Percentiles rank a stretch among this genome's conserved stretches.
These are phyloP conservation scores for Collybia sordida DNA, from an alignment of 768 basidiomycete genomes.

Conservation along the genomic window DNA sequence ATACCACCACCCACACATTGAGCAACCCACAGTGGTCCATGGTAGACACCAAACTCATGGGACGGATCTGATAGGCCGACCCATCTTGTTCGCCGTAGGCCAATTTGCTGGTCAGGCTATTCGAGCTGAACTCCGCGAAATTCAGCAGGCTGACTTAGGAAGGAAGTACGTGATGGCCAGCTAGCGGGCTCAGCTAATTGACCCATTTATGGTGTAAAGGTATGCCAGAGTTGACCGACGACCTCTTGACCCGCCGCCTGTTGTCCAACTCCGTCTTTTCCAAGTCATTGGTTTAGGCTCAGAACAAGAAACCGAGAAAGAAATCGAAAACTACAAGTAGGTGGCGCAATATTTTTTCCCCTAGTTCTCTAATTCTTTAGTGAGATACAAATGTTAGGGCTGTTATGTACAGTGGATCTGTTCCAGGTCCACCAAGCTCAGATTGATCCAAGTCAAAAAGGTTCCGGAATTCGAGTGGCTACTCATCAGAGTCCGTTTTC, in stretches of 20 bases:
- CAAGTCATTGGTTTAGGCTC: slow-evolving; percentile 43
- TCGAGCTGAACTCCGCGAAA: slow-evolving; percentile 53
- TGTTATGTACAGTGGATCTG: slow-evolving; percentile 77
- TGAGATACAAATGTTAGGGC: slow-evolving; percentile 59
- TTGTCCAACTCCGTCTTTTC: slow-evolving; percentile 52
- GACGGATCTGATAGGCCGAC: slow-evolving; percentile 40
- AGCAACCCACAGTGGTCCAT: slow-evolving; percentile 1
- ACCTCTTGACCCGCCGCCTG: slow-evolving; percentile 68
- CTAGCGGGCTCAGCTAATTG: slow-evolving; percentile 3
- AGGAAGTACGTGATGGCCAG: slow-evolving; percentile 47
- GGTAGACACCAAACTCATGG: slow-evolving; percentile 17
- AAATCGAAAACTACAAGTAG: slow-evolving; percentile 49
- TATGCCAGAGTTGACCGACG: slow-evolving; percentile 63
- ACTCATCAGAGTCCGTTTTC: slow-evolving; percentile 14
- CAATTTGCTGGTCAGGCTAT: slow-evolving; percentile 61
- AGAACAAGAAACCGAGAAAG: slow-evolving; percentile 37
- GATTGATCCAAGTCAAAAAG: not conserved
- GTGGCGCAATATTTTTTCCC: slow-evolving; percentile 11
- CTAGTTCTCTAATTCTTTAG: slow-evolving; percentile 31
- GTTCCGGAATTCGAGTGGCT: slow-evolving; percentile 10
- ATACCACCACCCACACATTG: slow-evolving; percentile 1
- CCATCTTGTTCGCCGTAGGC: slow-evolving; percentile 57
- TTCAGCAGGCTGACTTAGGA: slow-evolving; percentile 68
- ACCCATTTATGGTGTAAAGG: slow-evolving; percentile 28
- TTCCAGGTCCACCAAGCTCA: slow-evolving; percentile 50